A percentile compares a stretch with the other conserved stretches of the same genome.
These are phyloP conservation scores for Emergomyces pasteurianus DNA, from an alignment of 2,329 filamentous ascomycete genomes.

Conservation along the genomic window DNA sequence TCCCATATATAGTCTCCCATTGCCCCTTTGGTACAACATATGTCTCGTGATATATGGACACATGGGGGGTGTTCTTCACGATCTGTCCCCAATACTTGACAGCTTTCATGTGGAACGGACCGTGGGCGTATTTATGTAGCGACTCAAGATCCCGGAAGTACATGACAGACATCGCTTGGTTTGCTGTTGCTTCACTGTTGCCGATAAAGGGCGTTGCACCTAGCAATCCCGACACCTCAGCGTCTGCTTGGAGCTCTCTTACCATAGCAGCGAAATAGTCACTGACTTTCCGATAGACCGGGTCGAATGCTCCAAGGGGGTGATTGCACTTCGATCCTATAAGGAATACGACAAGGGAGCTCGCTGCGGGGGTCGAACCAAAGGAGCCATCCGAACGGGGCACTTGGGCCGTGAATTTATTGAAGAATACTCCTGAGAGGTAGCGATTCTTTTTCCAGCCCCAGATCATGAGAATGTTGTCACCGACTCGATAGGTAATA, in stretches of 20 bases:
- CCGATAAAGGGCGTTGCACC: neutral
- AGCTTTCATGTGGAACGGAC: neutral
- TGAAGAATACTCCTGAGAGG: neutral
- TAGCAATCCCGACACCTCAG: neutral
- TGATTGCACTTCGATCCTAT: neutral
- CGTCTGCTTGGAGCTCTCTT: neutral
- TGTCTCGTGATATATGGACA: neutral
- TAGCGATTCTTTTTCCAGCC: neutral
- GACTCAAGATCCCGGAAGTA: slow-evolving; percentile 1
- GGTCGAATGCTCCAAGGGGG: neutral
- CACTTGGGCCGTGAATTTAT: neutral
- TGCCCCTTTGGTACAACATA: neutral
- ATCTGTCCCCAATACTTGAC: neutral
- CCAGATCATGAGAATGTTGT: neutral
- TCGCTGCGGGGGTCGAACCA: neutral
- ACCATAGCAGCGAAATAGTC: neutral
- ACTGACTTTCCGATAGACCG: neutral
- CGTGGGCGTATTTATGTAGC: neutral
- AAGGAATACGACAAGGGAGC: neutral
- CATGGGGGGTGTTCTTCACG: neutral
- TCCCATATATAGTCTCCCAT: neutral
- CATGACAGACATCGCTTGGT: neutral
- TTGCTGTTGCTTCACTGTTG: neutral
- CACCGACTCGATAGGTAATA: neutral
- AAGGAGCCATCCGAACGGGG: neutral